Base-by-base conservation (phyloP, 805 yeast genomes). In the Spathaspora gorwiae region DNA sequence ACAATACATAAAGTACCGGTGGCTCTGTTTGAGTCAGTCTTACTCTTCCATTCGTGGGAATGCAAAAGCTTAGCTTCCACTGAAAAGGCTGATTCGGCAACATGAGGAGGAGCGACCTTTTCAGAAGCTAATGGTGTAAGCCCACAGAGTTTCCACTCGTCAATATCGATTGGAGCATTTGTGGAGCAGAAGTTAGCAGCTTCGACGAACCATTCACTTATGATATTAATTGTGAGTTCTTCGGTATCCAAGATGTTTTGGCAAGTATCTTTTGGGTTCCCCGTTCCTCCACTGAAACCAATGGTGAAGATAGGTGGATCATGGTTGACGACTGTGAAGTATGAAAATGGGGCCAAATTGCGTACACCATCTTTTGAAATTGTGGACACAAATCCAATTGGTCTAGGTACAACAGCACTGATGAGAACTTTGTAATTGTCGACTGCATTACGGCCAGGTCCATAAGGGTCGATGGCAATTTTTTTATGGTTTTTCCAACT, bases 341-440 rank as follows among this genome's bases (percentile, higher is more conserved):
- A 82, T 10, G 84, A 78, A 54, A 76, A 81, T n/a, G 87, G 87
- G 1, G 87, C 78, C 35, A 81, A 57, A 54, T 81, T 81, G 29
- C 53, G 52, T 1, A 51, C 53, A 1, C 84, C 84, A 9, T 67
- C 64, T 6, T 51, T 48, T 26, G 67, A 57, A 1, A 76, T 54
- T 0, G 84, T 71, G 5, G 84, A 74, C 2, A 81, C 60, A 46
- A 81, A 74, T 5, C 79, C 87, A 52, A 81, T 70, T 7, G 86
- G 86, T 46, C 87, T 68, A 2, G 87, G 87, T 1, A 72, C 66
- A 13, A 82, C 54, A 1, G 78, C 83, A 10, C 79, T 65, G n/a
- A 70, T 69, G 27, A 82, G 61, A 29, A 77, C 59, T 47, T 66
- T 70, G 61, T 81, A 82, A 60, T 80, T 79, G 40, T 65, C 68